Conservation (phyloP, 768 basidiomycete species). For the Astraeus odoratus region DNA sequence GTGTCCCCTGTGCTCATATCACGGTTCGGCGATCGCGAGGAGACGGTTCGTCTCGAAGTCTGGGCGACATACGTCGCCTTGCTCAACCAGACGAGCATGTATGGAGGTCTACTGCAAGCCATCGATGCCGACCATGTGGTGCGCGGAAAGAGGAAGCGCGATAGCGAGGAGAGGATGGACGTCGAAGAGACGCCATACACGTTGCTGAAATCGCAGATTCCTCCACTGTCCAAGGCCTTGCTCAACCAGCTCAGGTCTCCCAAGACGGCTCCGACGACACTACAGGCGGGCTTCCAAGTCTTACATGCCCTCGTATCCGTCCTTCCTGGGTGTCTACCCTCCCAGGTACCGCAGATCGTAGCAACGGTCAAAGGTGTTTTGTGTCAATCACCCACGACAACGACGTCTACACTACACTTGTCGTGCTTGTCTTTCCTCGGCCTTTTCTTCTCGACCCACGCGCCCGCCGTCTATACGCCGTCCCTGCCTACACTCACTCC, state of each 20-base stretch:
- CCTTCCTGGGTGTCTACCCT: conserved; percentile 75
- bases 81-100: conserved; percentile 77
- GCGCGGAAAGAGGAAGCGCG: conserved; percentile 69
- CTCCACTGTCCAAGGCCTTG: conserved; percentile 70
- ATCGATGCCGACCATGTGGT: conserved; percentile 37
- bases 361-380: conserved; percentile 59
- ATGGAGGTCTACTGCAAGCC: conserved; percentile 58
- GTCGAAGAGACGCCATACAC: conserved; percentile 67
- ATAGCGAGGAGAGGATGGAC: conserved; percentile 66
- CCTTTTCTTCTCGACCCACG: conserved; percentile 67
- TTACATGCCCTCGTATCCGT: conserved; percentile 71
- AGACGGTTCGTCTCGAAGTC: conserved; percentile 87
- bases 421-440: conserved; percentile 82
- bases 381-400: conserved; percentile 61
- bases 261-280: conserved; percentile 68
- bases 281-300: conserved; percentile 83
- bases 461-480: conserved; percentile 48
- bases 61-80: conserved; percentile 82
- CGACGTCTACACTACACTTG: conserved; percentile 76
- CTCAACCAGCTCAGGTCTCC: conserved; percentile 79
- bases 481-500: conserved; percentile 66
- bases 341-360: conserved; percentile 57
- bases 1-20: conserved; percentile 87
- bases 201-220: conserved; percentile 70
- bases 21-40: conserved; percentile 90